Evolutionary conservation across 1,139 yeast genomes (phyloP), one percentile per base, ranked within the genome.

Genomic region (Geotrichum bryndzae): DNA sequence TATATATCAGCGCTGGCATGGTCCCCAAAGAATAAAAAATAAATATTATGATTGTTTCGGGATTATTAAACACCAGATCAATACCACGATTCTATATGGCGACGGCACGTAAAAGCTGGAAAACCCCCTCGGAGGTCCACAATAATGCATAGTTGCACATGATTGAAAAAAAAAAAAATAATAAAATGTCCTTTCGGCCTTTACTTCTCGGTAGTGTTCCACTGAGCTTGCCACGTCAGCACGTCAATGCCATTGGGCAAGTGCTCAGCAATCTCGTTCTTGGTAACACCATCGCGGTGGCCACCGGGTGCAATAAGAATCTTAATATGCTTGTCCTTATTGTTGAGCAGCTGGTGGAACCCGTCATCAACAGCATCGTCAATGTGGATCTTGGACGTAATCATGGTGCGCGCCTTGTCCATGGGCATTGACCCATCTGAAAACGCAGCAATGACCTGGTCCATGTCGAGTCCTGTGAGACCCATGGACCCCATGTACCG

Each of bases 401-500:
- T 80, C 68, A 82, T 66, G 29, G 68, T 67, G 59, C 68, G 71
- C 15, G 80, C 76, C 57, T 76, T 76, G 10, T 74, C 76, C 8
- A 80, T 66, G 45, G 75, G 76, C 60, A 81, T 79, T 23, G 69
- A 65, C 5, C 83, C 83, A 1, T 67, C 65, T n/a, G 74, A 75
- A 61, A 81, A 74, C 0, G 84, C 82, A 1, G 68, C 74, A 10
- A 81, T 75, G 3, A 82, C 84, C 61, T 79, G 79, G 64, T 77
- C 79, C 64, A 82, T 82, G 67, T 82, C 85, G 38, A 68, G 70
- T 45, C 77, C 75, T 1, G 78, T 76, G 66, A 81, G 80, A 60
- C 84, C 80, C 72, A 81, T 80, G 2, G 84, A 80, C 1, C 84
- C 85, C 56, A 79, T 76, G 56, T 79, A 68, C 53, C 68, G 70